These are phyloP conservation scores for Rhodotorula taiwanensis DNA, from an alignment of 768 basidiomycete species.

Conservation along the genomic window DNA sequence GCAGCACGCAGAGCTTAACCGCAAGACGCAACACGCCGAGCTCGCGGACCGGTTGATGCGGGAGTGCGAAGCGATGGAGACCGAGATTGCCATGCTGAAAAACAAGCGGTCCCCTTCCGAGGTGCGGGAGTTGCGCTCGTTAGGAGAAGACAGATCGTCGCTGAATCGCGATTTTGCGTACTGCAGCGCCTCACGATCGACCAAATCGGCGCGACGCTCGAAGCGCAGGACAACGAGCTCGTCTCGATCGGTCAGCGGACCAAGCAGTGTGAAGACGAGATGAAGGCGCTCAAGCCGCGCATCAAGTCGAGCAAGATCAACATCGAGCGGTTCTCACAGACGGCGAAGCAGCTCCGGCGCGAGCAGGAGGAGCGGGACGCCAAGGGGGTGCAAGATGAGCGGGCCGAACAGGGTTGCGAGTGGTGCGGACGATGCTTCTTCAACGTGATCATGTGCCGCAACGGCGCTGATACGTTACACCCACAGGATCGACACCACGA, in stretches of 20 bases:
- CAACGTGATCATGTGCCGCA: no score
- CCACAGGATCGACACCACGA: constrained; percentile 34
- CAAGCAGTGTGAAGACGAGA: constrained; percentile 16
- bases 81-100: constrained; percentile 37
- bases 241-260: constrained; percentile 13
- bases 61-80: constrained; percentile 35
- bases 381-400: constrained; percentile 29
- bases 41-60: constrained; percentile 4
- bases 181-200: constrained; percentile 30
- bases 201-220: constrained; percentile 6
- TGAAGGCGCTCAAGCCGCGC: constrained; percentile 16
- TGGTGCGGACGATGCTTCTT: no score
- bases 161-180: background rate
- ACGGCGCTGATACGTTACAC: no score
- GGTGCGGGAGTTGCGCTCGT: no score
- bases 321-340: constrained; percentile 16
- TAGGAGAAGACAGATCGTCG: no score
- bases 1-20: constrained; percentile 3
- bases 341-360: constrained; percentile 19
- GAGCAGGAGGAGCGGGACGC: constrained; percentile 32
- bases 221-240: constrained; percentile 18
- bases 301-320: constrained; percentile 26
- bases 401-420: constrained; percentile 32
- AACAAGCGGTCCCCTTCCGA: constrained; percentile 33
- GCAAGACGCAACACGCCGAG: constrained; percentile 5